These are phyloP conservation scores for Boletus reticulatus DNA, from an alignment of 768 basidiomycete genomes.

Conservation along the genomic window DNA sequence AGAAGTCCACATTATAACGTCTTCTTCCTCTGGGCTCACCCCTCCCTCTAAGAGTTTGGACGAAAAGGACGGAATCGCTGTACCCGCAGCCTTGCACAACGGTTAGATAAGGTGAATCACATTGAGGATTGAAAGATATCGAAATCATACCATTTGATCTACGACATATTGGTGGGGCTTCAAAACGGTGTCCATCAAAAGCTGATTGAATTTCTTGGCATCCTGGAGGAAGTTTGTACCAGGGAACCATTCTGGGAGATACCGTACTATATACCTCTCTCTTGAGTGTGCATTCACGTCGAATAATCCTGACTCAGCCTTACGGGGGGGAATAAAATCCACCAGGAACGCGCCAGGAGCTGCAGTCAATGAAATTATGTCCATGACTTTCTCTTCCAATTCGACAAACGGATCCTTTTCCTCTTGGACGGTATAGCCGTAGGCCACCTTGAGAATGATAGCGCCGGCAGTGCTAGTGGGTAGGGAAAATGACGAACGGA, in stretches of 20 bases:
- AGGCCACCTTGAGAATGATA: conserved; percentile 38
- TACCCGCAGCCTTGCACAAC: conserved; percentile 12
- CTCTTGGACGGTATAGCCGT: conserved; percentile 39
- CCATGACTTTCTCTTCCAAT: conserved; percentile 25
- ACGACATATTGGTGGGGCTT: conserved; percentile 44
- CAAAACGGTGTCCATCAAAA: conserved; percentile 39
- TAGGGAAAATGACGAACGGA: not conserved
- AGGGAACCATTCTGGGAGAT: conserved; percentile 36
- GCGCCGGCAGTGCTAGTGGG: conserved; percentile 12
- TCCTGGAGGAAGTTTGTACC: conserved; percentile 34
- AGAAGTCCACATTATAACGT: conserved; percentile 20
- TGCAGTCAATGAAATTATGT: conserved; percentile 4
- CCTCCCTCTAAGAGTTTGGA: conserved; percentile 12
- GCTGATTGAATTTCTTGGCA: conserved; percentile 22
- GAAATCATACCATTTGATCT: conserved; percentile 42
- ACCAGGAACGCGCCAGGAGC: conserved; percentile 19
- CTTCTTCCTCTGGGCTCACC: conserved; percentile 16
- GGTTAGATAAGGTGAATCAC: not conserved
- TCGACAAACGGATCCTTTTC: conserved; percentile 37
- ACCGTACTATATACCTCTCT: conserved; percentile 17
- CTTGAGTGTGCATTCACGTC: not conserved
- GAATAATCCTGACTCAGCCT: not conserved
- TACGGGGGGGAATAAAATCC: conserved; percentile 21
- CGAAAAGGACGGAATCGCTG: conserved; percentile 19
- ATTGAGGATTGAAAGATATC: not conserved